These are phyloP conservation scores for Cenchrus purpureus DNA, from an alignment of 176 grass and related monocot species.

Conservation along the genomic window DNA sequence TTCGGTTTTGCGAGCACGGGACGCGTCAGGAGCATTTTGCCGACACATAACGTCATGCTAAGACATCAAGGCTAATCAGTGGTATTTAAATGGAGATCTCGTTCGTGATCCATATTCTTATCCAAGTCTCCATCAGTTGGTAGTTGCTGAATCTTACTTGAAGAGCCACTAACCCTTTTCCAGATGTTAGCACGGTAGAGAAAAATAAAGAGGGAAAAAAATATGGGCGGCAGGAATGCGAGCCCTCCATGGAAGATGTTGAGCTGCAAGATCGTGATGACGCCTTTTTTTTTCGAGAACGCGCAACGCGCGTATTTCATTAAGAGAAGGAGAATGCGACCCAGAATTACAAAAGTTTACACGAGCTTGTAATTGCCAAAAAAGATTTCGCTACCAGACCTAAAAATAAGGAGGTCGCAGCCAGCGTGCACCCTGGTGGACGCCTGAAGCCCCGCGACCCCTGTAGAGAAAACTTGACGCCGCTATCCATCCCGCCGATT, in stretches of 20 bases:
- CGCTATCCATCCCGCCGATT: too few species aligned
- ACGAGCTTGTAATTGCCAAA: too few species aligned
- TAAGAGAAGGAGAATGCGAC: too few species aligned
- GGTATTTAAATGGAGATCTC: background rate
- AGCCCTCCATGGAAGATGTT: background rate
- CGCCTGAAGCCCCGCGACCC: too few species aligned
- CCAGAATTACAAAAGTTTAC: too few species aligned
- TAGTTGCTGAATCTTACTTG: constrained; percentile 32
- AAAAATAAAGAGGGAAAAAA: background rate
- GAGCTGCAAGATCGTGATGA: constrained; percentile 4
- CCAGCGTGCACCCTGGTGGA: too few species aligned
- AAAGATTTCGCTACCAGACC: too few species aligned
- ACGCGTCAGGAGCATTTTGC: constrained; percentile 5
- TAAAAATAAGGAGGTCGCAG: too few species aligned
- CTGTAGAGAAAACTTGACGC: too few species aligned
- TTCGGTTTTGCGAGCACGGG: background rate
- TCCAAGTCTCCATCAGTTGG: constrained; percentile 37
- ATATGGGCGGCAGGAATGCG: too few species aligned
- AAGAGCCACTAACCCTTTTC: constrained; percentile 23
- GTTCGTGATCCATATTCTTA: constrained; percentile 28
- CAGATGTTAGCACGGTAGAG: constrained; percentile 8
- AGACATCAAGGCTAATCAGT: background rate
- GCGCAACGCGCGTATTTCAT: too few species aligned
- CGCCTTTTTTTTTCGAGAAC: background rate
- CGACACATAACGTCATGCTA: constrained; percentile 12